phyloP scores from a whole-genome alignment of 805 yeast genomes.

The Kazachstania martiniae region DNA sequence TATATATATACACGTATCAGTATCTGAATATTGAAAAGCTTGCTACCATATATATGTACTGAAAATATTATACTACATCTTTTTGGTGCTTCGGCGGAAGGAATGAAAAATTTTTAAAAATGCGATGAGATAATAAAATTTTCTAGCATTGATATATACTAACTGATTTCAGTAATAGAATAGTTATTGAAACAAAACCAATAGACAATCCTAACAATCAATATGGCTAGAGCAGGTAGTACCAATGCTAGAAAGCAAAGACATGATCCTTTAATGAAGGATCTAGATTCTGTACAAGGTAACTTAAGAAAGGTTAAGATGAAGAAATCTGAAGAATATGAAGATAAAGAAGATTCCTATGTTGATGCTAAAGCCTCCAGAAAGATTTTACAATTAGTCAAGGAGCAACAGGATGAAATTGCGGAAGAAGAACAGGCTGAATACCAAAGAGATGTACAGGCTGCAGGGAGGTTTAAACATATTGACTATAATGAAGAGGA shows the following conservation, averaged over 20 bases:
- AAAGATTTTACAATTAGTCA: conserved; percentile 80
- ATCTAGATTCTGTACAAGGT: conserved; percentile 67
- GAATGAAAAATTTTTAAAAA: conserved; percentile 4
- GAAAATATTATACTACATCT: background rate
- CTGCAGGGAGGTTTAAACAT: conserved; percentile 25
- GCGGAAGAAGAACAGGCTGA: conserved; percentile 49
- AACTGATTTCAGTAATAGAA: background rate
- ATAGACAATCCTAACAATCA: conserved; percentile 1
- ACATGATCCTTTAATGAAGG: conserved; percentile 74
- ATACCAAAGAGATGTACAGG: conserved; percentile 23
- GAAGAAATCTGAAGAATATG: conserved; percentile 28
- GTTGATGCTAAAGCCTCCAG: conserved; percentile 77
- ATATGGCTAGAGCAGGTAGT: conserved; percentile 59
- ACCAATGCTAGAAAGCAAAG: conserved; percentile 45
- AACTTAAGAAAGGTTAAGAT: conserved; percentile 40
- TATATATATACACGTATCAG: background rate
- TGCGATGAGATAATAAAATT: conserved; percentile 3
- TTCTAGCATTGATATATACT: background rate
- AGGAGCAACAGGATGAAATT: conserved; percentile 85
- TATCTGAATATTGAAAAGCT: too few species aligned
- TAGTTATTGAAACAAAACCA: too few species aligned
- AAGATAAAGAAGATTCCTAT: conserved; percentile 38
- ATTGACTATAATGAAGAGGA: conserved; percentile 38
- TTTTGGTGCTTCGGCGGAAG: background rate
- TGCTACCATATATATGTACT: too few species aligned